These are phyloP conservation scores for Melastoma malabathricum DNA, from an alignment of 345 rosid genomes.

Conservation along the genomic window DNA sequence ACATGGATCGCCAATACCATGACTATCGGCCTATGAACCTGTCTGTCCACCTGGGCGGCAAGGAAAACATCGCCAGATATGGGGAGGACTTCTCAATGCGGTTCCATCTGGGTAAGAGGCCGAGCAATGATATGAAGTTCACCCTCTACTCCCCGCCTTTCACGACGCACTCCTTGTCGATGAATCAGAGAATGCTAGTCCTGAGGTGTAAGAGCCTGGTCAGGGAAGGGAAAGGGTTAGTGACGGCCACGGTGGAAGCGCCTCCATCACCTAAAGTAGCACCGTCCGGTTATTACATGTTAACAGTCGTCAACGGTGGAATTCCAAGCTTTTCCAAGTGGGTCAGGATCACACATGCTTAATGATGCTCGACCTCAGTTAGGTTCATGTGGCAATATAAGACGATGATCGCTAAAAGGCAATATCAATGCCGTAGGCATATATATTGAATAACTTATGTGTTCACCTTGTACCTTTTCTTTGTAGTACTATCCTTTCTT, in stretches of 20 bases:
- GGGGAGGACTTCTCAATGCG: conserved; percentile 12
- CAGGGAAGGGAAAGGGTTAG: conserved; percentile 8
- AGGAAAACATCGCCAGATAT: conserved; percentile 6
- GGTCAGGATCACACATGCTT: conserved; percentile 16
- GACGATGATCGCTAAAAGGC: too few species aligned
- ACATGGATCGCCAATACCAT: conserved; percentile 22
- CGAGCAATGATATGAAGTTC: conserved; percentile 11
- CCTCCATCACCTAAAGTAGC: conserved; percentile 35
- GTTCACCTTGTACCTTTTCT: too few species aligned
- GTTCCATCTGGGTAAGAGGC: conserved; percentile 16
- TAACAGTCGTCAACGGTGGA: conserved; percentile 30
- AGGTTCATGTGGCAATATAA: too few species aligned
- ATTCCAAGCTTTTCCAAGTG: conserved; percentile 42
- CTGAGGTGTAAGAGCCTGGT: conserved; percentile 11
- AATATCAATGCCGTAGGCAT: too few species aligned
- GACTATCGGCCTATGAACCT: conserved; percentile 22
- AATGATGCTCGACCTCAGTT: neutral
- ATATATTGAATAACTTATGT: too few species aligned
- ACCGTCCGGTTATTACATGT: conserved; percentile 47
- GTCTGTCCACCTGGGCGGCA: conserved; percentile 5
- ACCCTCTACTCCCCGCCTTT: conserved; percentile 26
- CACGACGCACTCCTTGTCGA: conserved; percentile 33
- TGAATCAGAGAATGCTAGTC: conserved; percentile 44
- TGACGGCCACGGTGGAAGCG: conserved; percentile 16
- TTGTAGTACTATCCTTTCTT: too few species aligned